Base-by-base conservation (phyloP, 2,329 filamentous ascomycete species). In the Mycosphaerelloides madeirae region DNA sequence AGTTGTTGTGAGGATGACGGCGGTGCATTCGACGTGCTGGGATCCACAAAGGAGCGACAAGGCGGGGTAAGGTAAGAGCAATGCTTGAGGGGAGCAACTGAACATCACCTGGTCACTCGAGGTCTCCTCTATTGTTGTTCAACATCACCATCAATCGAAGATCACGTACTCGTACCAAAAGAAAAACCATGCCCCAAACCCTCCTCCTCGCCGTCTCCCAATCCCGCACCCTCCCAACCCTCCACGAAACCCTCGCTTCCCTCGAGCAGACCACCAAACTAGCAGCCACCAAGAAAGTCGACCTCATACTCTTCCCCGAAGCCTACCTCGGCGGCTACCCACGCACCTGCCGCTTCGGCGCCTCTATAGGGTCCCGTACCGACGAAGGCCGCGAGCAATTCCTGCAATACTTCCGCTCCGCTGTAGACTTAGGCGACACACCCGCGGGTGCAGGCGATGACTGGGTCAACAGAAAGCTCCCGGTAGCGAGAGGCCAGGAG, bases 241-340 rank as follows among this genome's bases (percentile, higher is more conserved):
- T 71, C n/a, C 43, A 61, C 32, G 62, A 76, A 28, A 94, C 88
- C 1, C 77, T 95, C 43, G 59, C 67, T 6, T 77, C 83, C 29
- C 77, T 95, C 39, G 75, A 81, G 58, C 55, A 65, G 9, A 80
- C 85, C 12, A 82, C 85, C 28, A 69, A 68, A 18, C 68, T 74
- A 29, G 89, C 89, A n/a, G 78, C 82, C 3, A 74, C 64, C 11
- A 65, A 71, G 32, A 71, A 70, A 37, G 72, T 80, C 13, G 71
- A 93, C 63, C 75, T 96, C 38, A 75, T 96, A 20, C 80, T 96
- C 41, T 90, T 96, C 49, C 91, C 91, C 0, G 90, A 97, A 71
- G 90, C 90, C 16, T 95, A 88, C 62, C 76, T 96, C 1, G 91
- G 91, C 36, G 91, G 90, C 1, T 96, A 96, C 63, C 91, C 91